A percentile compares a stretch with the other conserved stretches of the same genome.
Evolutionary conservation across 2,329 filamentous ascomycete species (phyloP).

Genomic region (Ophiostoma perfectum): DNA sequence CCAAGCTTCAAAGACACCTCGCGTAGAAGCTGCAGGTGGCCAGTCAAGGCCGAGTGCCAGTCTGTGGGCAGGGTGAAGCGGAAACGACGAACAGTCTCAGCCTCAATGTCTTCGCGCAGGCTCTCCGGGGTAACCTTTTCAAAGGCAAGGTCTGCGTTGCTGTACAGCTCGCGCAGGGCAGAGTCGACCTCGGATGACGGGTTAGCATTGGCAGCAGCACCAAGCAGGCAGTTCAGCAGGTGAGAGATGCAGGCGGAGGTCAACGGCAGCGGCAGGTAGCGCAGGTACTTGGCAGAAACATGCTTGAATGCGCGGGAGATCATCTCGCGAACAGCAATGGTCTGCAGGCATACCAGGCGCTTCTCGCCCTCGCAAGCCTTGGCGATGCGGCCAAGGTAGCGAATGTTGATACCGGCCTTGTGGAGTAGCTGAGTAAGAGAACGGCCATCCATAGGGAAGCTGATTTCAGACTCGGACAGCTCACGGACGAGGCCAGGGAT

Average conservation of each 20-base stretch:
- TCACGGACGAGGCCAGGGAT: conserved; percentile 85
- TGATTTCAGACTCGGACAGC: conserved; percentile 84
- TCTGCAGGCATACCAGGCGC: conserved; percentile 69
- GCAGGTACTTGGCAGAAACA: conserved; percentile 70
- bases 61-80: conserved; percentile 64
- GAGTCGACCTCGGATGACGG: conserved; percentile 74
- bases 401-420: conserved; percentile 94
- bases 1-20: conserved; percentile 86
- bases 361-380: conserved; percentile 58
- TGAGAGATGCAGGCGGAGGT: conserved; percentile 77
- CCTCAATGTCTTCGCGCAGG: conserved; percentile 63
- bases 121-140: conserved; percentile 69
- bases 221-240: conserved; percentile 88
- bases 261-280: conserved; percentile 71
- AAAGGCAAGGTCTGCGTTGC: conserved; percentile 76
- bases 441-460: conserved; percentile 97
- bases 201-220: conserved; percentile 66
- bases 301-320: conserved; percentile 95
- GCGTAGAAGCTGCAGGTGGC: conserved; percentile 74
- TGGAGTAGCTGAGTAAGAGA: conserved; percentile 84
- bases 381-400: conserved; percentile 86
- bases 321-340: conserved; percentile 85
- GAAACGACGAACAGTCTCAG: conserved; percentile 68
- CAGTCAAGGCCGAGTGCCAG: conserved; percentile 62
- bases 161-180: conserved; percentile 67